Percentiles rank a stretch among this genome's conserved stretches.
phyloP scores from a whole-genome alignment of 306 rosid genomes.

The Hippophae tibetana region DNA sequence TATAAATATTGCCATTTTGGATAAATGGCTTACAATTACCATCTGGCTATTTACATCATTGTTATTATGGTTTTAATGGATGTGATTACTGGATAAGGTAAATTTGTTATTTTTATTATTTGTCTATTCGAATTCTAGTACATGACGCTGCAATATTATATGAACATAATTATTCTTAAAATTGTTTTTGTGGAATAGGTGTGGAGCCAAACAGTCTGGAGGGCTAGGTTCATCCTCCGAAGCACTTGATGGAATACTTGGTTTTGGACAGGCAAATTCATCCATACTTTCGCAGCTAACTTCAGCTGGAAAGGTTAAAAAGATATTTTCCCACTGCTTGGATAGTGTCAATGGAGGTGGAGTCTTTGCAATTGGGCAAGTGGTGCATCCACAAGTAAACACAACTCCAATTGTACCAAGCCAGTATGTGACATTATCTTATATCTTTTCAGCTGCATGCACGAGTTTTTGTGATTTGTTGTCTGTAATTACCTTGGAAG shows the following conservation, averaged over 20 bases:
- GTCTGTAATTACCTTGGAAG: too few relatives aligned
- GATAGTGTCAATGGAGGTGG: constrained; percentile 77
- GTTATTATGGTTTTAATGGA: too few relatives aligned
- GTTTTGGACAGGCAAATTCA: constrained; percentile 89
- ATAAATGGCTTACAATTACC: too few relatives aligned
- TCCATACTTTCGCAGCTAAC: constrained; percentile 89
- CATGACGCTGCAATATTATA: too few relatives aligned
- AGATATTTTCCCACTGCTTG: constrained; percentile 81
- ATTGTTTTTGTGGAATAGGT: constrained; percentile 29
- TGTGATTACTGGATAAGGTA: too few relatives aligned
- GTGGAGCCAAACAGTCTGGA: constrained; percentile 67
- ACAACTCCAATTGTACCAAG: constrained; percentile 48
- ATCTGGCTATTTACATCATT: too few relatives aligned
- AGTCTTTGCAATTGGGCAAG: constrained; percentile 82
- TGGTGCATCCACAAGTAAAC: constrained; percentile 53
- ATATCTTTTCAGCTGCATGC: too few relatives aligned
- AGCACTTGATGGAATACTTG: constrained; percentile 77
- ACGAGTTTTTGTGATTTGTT: too few relatives aligned
- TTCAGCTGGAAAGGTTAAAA: constrained; percentile 65
- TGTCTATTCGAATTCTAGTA: too few relatives aligned
- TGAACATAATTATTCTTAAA: too few relatives aligned
- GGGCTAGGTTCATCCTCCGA: constrained; percentile 33
- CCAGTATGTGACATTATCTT: constrained; percentile 40
- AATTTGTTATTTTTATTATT: too few relatives aligned
- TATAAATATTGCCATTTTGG: too few relatives aligned